Evolutionary conservation across 768 basidiomycete species (phyloP).

Genomic region (Asterophora parasitica): DNA sequence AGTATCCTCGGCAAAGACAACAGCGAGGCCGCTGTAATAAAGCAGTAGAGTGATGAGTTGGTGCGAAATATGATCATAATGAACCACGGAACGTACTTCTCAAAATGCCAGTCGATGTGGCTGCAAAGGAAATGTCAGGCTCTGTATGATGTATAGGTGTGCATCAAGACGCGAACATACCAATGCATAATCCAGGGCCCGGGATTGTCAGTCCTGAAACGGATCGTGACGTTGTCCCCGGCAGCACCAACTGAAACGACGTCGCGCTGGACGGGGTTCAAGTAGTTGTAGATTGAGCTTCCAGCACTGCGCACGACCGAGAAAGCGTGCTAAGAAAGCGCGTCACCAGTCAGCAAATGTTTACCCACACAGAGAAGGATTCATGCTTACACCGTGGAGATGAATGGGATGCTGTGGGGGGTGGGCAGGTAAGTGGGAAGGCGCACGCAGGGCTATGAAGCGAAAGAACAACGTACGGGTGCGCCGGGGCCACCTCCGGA

Average conservation of each 20-base stretch:
- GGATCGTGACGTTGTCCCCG: constrained; percentile 29
- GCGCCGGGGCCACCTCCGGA: constrained; percentile 27
- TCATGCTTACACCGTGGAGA: constrained; percentile 23
- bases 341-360: not conserved
- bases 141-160: no score
- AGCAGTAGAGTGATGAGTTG: no score
- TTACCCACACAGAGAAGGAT: not conserved
- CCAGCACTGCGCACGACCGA: constrained; percentile 31
- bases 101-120: constrained; percentile 3
- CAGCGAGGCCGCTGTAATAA: no score
- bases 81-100: no score
- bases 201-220: constrained; percentile 37
- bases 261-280: constrained; percentile 38
- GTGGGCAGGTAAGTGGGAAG: not conserved
- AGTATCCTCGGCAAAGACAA: not conserved
- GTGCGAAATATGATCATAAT: no score
- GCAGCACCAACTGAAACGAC: constrained; percentile 10
- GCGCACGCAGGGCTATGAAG: constrained; percentile 1
- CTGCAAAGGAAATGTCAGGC: constrained; percentile 2
- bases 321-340: constrained; percentile 27
- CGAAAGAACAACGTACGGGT: constrained; percentile 21
- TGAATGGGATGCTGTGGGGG: constrained; percentile 21
- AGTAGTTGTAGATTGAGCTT: constrained; percentile 28
- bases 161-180: not conserved
- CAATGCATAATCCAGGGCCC: constrained; percentile 23